phyloP scores from a whole-genome alignment of 371 early-diverging fungal genomes.

The Mortierella sp. region DNA sequence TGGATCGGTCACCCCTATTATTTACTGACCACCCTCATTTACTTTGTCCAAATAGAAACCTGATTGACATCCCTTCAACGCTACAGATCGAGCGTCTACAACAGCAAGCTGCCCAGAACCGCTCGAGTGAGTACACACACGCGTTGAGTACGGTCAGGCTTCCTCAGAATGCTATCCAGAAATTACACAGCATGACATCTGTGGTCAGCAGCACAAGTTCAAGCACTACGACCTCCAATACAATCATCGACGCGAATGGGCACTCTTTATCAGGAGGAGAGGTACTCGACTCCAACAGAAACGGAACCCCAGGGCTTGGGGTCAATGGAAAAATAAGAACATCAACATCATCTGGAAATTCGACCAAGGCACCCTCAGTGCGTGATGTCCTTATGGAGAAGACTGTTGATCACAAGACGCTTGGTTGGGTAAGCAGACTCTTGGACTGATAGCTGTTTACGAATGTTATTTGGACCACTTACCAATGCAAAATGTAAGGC shows the following conservation, averaged over 20 bases:
- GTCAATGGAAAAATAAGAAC: not conserved
- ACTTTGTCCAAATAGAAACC: constrained; percentile 8
- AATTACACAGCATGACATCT: constrained; percentile 27
- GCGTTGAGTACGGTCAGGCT: constrained; percentile 34
- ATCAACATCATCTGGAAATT: constrained; percentile 21
- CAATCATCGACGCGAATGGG: too few species aligned
- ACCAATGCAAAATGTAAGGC: too few species aligned
- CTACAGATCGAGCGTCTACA: constrained; percentile 28
- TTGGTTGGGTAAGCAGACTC: constrained; percentile 24
- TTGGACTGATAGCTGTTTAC: not conserved
- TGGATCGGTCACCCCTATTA: not conserved
- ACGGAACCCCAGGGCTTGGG: not conserved
- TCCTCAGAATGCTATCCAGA: constrained; percentile 32
- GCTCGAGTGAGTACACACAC: constrained; percentile 25
- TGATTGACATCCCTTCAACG: constrained; percentile 36
- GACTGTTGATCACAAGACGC: constrained; percentile 31
- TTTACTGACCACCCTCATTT: not conserved
- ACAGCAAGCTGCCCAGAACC: constrained; percentile 30
- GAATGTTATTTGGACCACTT: too few species aligned
- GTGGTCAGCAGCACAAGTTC: constrained; percentile 2
- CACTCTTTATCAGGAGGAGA: too few species aligned
- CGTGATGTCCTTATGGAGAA: constrained; percentile 32
- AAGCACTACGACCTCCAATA: not conserved
- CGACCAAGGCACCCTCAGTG: constrained; percentile 31
- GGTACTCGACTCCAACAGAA: not conserved